Evolutionary conservation across 345 rosid genomes (phyloP), one percentile per base, ranked within the genome.

Genomic region (Xanthoceras sorbifolium): DNA sequence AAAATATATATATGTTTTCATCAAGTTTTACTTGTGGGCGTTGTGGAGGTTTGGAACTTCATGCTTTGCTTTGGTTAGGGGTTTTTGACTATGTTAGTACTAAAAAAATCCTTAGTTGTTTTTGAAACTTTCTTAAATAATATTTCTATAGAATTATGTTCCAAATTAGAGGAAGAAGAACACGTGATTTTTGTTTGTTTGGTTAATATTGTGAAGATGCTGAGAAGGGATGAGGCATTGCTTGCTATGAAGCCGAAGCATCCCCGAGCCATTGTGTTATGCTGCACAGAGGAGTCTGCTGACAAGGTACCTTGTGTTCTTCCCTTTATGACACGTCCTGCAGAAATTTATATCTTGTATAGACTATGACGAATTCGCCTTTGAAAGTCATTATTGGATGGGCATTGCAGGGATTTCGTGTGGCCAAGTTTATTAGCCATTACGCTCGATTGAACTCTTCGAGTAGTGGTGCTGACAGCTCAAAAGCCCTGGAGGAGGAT

Each of bases 221-320:
- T 91, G 77, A 89, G 91, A 71, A 82, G 65, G 64, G 95, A 87
- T 54, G 89, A 86, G 69, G 84, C 78, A 64, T 54, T 78, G 77
- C 22, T 80, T 11, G 86, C 86, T 17, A 76, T 77, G 91, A 91
- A 81, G 85, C 91, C 91, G 25, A 81, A 85, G 78, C 89, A 86
- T 67, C 93, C 91, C 55, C 88, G 91, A 76, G 95, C 91, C 55
- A 76, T 91, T 57, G 91, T 91, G 48, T 83, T 89, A 57, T 87
- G 90, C 76, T 81, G 85, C 60, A 87, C 95, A 3, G 88, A 90
- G 44, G 93, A 89, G 84, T 86, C 78, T 18, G 85, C 84, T 18
- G 91, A 91, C 77, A 85, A 91, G 93, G 93, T 91, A 12, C 54
- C 12, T 74, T 72, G 50, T 62, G 15, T 36, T 25, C 9, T 65